Conservation (phyloP, 345 rosid species). For the Melaleuca quinquenervia region DNA sequence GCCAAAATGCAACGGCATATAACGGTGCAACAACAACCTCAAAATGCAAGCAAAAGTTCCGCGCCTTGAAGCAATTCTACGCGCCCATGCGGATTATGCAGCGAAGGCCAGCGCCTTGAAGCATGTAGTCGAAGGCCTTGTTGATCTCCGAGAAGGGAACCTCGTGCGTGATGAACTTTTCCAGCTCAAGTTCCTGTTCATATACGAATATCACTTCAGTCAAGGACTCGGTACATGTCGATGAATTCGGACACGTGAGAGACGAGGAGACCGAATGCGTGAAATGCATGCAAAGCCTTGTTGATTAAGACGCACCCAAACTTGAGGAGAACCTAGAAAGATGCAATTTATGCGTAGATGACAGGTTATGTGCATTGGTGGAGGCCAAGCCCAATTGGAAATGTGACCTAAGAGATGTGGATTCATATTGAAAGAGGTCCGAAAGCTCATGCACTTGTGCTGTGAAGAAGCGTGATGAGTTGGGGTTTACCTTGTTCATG, state of each 20-base stretch:
- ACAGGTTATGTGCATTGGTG: no score
- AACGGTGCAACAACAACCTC: no score
- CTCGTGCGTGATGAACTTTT: slow-evolving; percentile 28
- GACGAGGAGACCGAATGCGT: neutral
- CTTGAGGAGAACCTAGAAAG: neutral
- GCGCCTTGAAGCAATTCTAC: neutral
- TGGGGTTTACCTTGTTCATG: slow-evolving; percentile 28
- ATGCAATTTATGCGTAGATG: neutral
- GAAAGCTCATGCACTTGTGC: neutral
- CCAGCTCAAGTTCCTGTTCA: slow-evolving; percentile 27
- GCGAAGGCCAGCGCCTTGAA: slow-evolving; percentile 17
- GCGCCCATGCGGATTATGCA: slow-evolving; percentile 21
- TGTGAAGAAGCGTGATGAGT: neutral
- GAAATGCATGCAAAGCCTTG: no score
- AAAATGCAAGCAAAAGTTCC: neutral
- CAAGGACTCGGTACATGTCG: neutral
- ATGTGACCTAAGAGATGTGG: no score
- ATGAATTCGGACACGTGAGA: neutral
- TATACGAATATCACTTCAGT: neutral
- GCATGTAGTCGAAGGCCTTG: slow-evolving; percentile 34
- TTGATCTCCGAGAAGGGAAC: slow-evolving; percentile 31
- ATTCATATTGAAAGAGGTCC: no score
- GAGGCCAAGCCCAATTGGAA: no score
- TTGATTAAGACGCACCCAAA: no score
- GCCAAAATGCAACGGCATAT: no score